These are phyloP conservation scores for Aschersonia sp. DNA, from an alignment of 2,329 filamentous ascomycete genomes.

Conservation along the genomic window DNA sequence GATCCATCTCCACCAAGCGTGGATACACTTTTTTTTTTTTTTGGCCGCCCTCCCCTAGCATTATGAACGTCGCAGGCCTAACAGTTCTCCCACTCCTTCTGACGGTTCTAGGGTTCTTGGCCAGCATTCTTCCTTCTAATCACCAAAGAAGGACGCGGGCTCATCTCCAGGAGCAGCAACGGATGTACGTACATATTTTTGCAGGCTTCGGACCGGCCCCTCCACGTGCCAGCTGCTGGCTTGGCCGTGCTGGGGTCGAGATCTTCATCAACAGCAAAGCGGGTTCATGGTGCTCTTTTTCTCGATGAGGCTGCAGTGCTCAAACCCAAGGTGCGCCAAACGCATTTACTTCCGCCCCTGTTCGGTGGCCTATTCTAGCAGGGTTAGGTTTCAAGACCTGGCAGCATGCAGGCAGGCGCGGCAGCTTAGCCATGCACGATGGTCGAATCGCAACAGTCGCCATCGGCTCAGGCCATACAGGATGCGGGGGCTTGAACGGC, in stretches of 20 bases:
- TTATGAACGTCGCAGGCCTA: no score
- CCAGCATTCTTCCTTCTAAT: background rate
- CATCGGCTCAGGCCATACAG: background rate
- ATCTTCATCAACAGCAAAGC: background rate
- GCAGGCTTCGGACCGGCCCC: background rate
- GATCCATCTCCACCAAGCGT: no score
- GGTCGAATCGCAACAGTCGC: constrained; percentile 1
- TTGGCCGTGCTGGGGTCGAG: background rate
- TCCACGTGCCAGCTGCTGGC: background rate
- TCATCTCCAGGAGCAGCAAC: background rate
- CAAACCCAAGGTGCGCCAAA: background rate
- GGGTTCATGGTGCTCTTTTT: background rate
- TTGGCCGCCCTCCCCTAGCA: no score
- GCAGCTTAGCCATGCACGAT: background rate
- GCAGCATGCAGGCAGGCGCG: background rate
- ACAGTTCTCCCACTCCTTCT: no score
- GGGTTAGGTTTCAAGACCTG: constrained; percentile 2
- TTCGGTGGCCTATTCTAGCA: background rate
- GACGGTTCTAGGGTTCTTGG: background rate
- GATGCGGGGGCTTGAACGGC: background rate
- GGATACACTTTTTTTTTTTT: no score
- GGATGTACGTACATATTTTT: background rate
- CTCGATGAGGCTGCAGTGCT: background rate
- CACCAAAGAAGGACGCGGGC: background rate
- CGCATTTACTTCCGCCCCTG: background rate